Conservation (phyloP, 148 eudicot species). For the Euryodendron excelsum region DNA sequence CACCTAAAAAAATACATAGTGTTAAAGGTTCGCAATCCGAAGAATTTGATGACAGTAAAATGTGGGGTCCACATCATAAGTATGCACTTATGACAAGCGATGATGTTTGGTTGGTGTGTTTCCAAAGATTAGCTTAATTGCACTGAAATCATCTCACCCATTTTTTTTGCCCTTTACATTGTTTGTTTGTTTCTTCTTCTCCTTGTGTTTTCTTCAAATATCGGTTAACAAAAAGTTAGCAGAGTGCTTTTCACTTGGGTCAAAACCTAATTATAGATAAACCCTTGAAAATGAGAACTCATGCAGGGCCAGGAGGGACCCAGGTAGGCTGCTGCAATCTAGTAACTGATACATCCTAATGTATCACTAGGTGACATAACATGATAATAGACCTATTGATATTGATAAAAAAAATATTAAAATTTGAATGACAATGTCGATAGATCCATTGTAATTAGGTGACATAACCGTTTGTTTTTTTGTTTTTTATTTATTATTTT, state of each 20-base stretch:
- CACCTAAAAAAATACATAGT: background rate
- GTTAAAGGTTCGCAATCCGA: background rate
- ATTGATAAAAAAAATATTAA: background rate
- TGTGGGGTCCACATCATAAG: background rate
- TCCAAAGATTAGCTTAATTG: background rate
- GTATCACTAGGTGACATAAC: background rate
- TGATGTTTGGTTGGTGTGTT: slow-evolving; percentile 1
- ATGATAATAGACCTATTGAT: background rate
- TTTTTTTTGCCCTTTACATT: background rate
- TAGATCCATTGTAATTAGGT: background rate
- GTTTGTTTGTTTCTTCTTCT: background rate
- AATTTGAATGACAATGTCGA: background rate
- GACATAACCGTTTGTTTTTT: background rate
- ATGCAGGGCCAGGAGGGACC: background rate
- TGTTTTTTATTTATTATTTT: too few species aligned
- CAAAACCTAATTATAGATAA: background rate
- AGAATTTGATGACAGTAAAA: background rate
- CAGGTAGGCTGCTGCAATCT: background rate
- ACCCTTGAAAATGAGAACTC: background rate
- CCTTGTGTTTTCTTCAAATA: too few species aligned
- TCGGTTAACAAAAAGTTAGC: background rate
- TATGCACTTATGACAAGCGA: slow-evolving; percentile 1
- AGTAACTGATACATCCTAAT: background rate
- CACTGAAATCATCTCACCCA: background rate
- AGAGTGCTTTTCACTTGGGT: background rate